Evolutionary conservation across 345 rosid species (phyloP), one percentile per base, ranked within the genome.

Genomic region (Acer saccharum): DNA sequence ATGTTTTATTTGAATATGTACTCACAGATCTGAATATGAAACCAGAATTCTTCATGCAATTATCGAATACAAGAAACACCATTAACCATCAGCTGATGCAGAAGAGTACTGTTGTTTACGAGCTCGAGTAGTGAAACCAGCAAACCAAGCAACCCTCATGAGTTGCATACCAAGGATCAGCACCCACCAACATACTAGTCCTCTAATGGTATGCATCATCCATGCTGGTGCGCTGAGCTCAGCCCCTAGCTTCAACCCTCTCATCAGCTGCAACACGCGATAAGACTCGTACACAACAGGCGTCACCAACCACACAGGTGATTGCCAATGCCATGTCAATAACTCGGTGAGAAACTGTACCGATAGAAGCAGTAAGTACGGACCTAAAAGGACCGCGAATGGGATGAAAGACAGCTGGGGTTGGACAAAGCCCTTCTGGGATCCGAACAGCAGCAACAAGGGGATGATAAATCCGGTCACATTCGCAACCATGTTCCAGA

Each of bases 121-220:
- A 52, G 84, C 75, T 75, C 80, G 78, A 75, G 88, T 87, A 25
- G 88, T 74, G 80, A 88, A 90, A 76, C 99, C 98, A 73, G 98
- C 94, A 81, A 90, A 93, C 99, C 99, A 95, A 87, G 97, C 94
- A 76, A 93, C 94, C 78, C 99, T 88, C 98, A 95, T 93, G 72
- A 95, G 92, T 81, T 95, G 98, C 81, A 95, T 80, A 16, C 95
- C 94, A 61, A 95, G 93, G 62, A 93, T 90, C 83, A 95, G 76
- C 63, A 93, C 89, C 99, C 98, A 95, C 94, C 98, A 93, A 82
- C 92, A 95, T 16, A 93, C 96, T 61, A 93, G 86, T 58, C 94
- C 96, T 83, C 89, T 93, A 68, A 93, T 75, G 55, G 88, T 89
- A 78, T 93, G 90, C 89, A 95, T 65, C 81, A 86, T 87, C 98